These are phyloP conservation scores for Xylaria sp. DNA, from an alignment of 2,329 filamentous ascomycete species.

Conservation along the genomic window DNA sequence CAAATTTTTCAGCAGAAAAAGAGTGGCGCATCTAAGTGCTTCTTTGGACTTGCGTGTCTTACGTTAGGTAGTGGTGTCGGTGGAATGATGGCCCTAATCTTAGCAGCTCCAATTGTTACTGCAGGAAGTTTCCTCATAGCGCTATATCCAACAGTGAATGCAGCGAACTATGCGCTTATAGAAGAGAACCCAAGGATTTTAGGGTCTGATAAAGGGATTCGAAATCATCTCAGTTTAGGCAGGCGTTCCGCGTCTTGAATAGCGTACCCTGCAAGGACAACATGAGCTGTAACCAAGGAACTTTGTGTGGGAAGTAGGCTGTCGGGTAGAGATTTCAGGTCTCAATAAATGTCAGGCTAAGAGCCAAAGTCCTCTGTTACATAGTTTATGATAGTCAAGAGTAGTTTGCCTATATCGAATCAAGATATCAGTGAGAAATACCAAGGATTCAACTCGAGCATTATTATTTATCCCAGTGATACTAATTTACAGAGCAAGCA, in stretches of 20 bases:
- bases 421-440: too few relatives aligned
- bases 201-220: neutral
- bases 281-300: neutral
- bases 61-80: too few relatives aligned
- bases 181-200: neutral
- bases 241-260: neutral
- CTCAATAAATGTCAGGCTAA: neutral
- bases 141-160: too few relatives aligned
- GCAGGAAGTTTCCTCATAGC: neutral
- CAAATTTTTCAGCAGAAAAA: too few relatives aligned
- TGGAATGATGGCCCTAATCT: neutral
- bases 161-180: too few relatives aligned
- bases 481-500: too few relatives aligned
- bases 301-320: neutral
- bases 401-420: neutral
- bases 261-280: neutral
- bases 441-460: too few relatives aligned
- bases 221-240: neutral
- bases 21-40: too few relatives aligned
- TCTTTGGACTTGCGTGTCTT: too few relatives aligned
- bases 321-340: too few relatives aligned
- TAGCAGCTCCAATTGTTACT: neutral
- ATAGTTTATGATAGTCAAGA: neutral
- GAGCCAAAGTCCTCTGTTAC: neutral
- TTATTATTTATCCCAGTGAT: too few relatives aligned